These are phyloP conservation scores for Nepenthes gracilis DNA, from an alignment of 148 eudicot species.

Conservation along the genomic window DNA sequence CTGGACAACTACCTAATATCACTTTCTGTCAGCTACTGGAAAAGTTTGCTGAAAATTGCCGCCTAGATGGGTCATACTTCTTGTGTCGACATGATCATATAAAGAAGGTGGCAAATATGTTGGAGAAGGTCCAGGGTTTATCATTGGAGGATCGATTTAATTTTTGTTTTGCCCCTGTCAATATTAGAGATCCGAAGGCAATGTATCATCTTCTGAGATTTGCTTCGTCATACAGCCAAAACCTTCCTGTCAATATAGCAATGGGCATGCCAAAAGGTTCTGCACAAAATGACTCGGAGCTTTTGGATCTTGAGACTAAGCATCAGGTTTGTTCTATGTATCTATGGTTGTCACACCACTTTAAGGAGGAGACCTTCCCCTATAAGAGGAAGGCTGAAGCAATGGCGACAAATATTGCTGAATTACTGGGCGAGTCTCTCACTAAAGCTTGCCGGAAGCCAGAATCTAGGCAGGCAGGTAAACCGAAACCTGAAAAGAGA, in stretches of 20 bases:
- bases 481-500: constrained; percentile 36
- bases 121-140: constrained; percentile 70
- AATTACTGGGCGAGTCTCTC: constrained; percentile 72
- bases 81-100: constrained; percentile 61
- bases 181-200: constrained; percentile 88
- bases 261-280: constrained; percentile 85
- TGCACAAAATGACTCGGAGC: constrained; percentile 84
- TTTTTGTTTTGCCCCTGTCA: constrained; percentile 97
- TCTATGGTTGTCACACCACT: constrained; percentile 87
- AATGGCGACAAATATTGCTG: constrained; percentile 83
- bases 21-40: constrained; percentile 66
- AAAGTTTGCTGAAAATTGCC: constrained; percentile 61
- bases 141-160: constrained; percentile 88
- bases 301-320: constrained; percentile 89
- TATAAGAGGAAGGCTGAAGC: constrained; percentile 68
- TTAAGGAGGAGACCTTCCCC: constrained; percentile 74
- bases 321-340: constrained; percentile 93
- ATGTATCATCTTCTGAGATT: constrained; percentile 83
- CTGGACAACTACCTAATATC: constrained; percentile 51
- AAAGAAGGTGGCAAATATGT: constrained; percentile 82
- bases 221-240: constrained; percentile 65
- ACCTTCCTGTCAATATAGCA: constrained; percentile 75
- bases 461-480: constrained; percentile 47
- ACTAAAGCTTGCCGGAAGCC: constrained; percentile 78
- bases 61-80: constrained; percentile 86